phyloP scores from a whole-genome alignment of 148 eudicot genomes.

The Silene conica region DNA sequence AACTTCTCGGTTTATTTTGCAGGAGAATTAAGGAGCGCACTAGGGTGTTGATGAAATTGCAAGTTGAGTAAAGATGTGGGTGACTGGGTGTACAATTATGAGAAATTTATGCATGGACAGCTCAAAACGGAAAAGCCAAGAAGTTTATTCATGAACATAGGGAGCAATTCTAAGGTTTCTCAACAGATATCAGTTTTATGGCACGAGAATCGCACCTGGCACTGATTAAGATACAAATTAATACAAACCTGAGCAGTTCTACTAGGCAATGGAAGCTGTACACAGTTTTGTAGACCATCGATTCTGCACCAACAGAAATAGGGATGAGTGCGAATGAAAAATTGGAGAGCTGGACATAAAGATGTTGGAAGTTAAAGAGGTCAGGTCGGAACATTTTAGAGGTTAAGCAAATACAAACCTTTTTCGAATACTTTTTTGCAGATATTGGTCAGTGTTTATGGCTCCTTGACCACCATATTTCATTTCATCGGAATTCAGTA shows the following conservation, averaged over 20 bases:
- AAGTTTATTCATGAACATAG: too few relatives aligned
- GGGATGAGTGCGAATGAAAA: conserved; percentile 10
- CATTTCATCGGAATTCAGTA: conserved; percentile 81
- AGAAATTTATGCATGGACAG: too few relatives aligned
- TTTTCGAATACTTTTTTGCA: conserved; percentile 59
- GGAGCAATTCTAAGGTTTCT: neutral
- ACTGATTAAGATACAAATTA: neutral
- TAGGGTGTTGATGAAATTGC: neutral
- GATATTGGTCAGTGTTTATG: conserved; percentile 49
- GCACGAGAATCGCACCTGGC: neutral
- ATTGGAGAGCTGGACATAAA: conserved; percentile 4
- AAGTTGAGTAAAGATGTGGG: too few relatives aligned
- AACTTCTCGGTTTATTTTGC: too few relatives aligned
- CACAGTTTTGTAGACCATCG: conserved; percentile 69
- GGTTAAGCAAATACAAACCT: conserved; percentile 41
- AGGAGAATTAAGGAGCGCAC: neutral
- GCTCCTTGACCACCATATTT: conserved; percentile 80
- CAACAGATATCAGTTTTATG: neutral
- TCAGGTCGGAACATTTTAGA: neutral
- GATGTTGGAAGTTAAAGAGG: neutral
- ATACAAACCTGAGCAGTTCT: conserved; percentile 90
- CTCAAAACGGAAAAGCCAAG: too few relatives aligned
- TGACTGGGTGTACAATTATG: too few relatives aligned
- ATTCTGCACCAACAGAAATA: conserved; percentile 40
- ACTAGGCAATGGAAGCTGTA: conserved; percentile 72